Evolutionary conservation across 176 grass and related monocot genomes (phyloP), one percentile per base, ranked within the genome.

Genomic region (Alloteropsis semialata): DNA sequence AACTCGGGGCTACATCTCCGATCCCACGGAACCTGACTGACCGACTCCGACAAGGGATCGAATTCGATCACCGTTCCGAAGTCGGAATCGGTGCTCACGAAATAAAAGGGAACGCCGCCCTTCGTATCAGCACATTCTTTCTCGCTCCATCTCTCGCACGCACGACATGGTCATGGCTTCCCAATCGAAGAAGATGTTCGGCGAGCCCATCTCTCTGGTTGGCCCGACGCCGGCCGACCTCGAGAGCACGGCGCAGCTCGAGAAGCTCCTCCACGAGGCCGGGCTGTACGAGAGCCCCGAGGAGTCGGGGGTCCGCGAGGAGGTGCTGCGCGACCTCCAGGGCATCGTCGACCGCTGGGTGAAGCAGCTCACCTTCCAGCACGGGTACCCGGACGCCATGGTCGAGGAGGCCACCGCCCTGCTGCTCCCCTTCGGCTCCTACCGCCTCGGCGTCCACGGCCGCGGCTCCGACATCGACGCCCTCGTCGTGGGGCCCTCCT

Each of bases 381-480:
- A 87, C 25, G 92, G 95, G 16, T 92, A 84, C 74, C 81, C 90
- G 13, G 84, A 87, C 67, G 82, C 75, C 63, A 89, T 94, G 92
- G 80, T 89, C 17, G 92, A 89, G 45, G 80, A 83, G 34, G 92
- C 95, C 48, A 97, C 91, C 55, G 95, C 92, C 41, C 68, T 94
- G 27, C 48, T 97, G 33, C 81, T 92, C 73, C 93, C 90, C 2
- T 97, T 97, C 84, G 95, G 95, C 33, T 97, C 95, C 5, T 92
- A 94, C 76, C 73, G 92, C 39, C 77, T 97, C 43, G 95, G 95
- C 80, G 95, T 97, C 45, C 95, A 92, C 84, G 90, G 88, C 76
- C 86, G 85, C 46, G 92, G 86, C 79, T 89, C 95, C 75, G 95
- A 97, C 49, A 88, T 97, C 74, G 95, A 97, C 83, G 91, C 86